Evolutionary conservation across 2,329 filamentous ascomycete species (phyloP).

Genomic region (Pestalotiopsis sp.): DNA sequence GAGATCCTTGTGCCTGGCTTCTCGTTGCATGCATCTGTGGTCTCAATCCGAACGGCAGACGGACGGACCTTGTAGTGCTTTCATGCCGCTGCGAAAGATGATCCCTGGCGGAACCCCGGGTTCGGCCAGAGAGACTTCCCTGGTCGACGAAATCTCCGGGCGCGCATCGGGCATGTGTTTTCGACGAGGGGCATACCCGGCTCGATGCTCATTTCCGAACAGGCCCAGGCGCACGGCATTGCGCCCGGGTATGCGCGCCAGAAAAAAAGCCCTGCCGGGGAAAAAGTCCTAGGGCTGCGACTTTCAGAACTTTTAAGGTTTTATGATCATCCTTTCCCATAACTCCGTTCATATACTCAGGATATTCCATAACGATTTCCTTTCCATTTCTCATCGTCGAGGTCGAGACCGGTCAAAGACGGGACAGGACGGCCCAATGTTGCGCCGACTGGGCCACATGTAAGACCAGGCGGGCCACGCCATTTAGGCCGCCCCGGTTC

Average conservation of each 20-base stretch:
- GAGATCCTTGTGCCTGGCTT: too few species aligned
- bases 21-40: not conserved
- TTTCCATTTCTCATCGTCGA: not conserved
- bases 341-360: not conserved
- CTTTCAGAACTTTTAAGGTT: not conserved
- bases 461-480: not conserved
- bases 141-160: not conserved
- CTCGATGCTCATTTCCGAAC: not conserved
- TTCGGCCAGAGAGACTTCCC: not conserved
- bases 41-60: not conserved
- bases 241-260: not conserved
- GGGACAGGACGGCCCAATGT: not conserved
- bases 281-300: not conserved
- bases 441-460: constrained; percentile 3
- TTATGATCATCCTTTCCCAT: not conserved
- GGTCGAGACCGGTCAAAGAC: not conserved
- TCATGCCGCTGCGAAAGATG: not conserved
- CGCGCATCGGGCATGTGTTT: not conserved
- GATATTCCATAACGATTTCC: too few species aligned
- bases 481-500: not conserved
- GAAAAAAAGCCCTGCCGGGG: not conserved
- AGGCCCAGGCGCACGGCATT: not conserved
- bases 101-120: not conserved
- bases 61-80: not conserved
- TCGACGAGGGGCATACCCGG: not conserved